Conservation (phyloP, 257 asterid species). For the Fraxinus cuspidata region DNA sequence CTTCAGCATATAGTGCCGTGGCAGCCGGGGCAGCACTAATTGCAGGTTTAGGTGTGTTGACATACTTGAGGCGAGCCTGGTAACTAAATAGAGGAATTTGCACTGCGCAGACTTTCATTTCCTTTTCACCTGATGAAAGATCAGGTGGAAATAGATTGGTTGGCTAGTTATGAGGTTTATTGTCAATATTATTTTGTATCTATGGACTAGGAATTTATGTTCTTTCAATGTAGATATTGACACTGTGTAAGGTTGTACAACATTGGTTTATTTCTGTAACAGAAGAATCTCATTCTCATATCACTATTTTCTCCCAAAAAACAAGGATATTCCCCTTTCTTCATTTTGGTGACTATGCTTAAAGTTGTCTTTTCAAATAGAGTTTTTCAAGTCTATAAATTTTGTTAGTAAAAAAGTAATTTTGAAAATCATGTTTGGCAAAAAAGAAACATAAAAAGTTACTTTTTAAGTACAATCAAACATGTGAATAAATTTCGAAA, state of each 20-base stretch:
- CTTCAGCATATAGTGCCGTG: conserved; percentile 70
- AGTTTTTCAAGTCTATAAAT: too few relatives aligned
- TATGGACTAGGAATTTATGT: not conserved
- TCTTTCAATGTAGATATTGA: not conserved
- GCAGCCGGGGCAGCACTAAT: conserved; percentile 92
- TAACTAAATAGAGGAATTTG: conserved; percentile 28
- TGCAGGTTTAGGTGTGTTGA: conserved; percentile 73
- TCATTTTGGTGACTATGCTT: not conserved
- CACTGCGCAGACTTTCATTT: not conserved
- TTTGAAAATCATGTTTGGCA: not conserved
- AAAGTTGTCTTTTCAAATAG: not conserved
- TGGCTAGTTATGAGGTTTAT: not conserved
- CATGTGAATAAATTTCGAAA: not conserved
- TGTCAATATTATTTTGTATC: not conserved
- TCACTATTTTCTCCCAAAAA: not conserved
- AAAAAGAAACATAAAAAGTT: not conserved
- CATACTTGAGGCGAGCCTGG: conserved; percentile 64
- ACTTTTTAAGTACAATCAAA: too few relatives aligned
- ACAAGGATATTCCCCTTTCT: not conserved
- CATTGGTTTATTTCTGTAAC: not conserved
- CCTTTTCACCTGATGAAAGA: not conserved
- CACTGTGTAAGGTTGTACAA: not conserved
- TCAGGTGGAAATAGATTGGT: not conserved
- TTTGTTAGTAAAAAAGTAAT: not conserved
- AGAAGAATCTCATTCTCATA: not conserved